Evolutionary conservation across 2,329 filamentous ascomycete species (phyloP).

Genomic region (Colletotrichum tropicale): DNA sequence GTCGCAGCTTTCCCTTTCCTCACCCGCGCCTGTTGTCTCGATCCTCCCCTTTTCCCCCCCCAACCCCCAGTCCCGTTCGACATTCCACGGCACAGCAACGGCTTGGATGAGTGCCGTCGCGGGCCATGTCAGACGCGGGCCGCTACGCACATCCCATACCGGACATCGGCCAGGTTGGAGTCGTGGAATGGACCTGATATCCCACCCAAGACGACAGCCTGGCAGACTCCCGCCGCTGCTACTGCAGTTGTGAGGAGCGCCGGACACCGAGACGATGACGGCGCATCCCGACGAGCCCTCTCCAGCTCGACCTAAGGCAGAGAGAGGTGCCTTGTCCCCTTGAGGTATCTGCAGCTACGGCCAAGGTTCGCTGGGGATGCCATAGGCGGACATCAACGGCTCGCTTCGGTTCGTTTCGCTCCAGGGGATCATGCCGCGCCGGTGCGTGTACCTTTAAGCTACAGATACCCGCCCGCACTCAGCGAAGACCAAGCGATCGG

Average conservation of each 20-base stretch:
- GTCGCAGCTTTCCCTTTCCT: neutral
- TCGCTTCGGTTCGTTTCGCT: constrained; percentile 17
- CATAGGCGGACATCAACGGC: constrained; percentile 13
- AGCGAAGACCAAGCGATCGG: neutral
- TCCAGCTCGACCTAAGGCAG: neutral
- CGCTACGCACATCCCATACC: neutral
- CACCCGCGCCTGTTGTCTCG: neutral
- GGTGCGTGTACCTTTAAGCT: neutral
- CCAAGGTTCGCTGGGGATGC: constrained; percentile 2
- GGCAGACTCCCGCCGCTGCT: neutral
- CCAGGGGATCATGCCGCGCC: neutral
- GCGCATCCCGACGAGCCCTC: neutral
- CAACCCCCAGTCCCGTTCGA: neutral
- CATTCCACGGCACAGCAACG: neutral
- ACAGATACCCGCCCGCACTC: neutral
- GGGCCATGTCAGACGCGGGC: neutral
- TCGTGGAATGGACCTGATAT: neutral
- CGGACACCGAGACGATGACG: neutral
- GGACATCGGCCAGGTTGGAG: neutral
- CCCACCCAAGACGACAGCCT: neutral
- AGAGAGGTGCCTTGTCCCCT: neutral
- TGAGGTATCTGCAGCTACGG: neutral
- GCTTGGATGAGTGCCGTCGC: neutral
- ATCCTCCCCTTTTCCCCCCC: neutral
- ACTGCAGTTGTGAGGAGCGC: neutral